Evolutionary conservation across 805 yeast genomes (phyloP), one percentile per base, ranked within the genome.

Genomic region (Candida nanaspora): DNA sequence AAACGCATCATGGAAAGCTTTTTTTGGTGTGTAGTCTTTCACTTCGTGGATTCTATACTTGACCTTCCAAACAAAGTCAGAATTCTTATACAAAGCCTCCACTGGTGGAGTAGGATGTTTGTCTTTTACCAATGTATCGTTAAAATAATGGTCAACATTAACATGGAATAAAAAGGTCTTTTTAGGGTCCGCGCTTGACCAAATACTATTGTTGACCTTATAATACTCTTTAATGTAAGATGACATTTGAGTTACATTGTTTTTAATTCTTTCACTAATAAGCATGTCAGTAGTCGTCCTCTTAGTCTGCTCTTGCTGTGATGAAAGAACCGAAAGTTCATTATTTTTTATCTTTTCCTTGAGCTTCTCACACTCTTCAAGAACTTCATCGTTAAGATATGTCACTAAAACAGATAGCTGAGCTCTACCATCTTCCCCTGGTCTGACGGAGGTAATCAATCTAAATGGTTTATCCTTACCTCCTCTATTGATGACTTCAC

Each of bases 131-230:
- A 38, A 47, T n/a, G 52, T 40, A n/a, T 61, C 68, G 37, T 66
- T 57, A 41, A 68, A 61, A 21, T 43, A 48, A 47, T 70, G 70
- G 9, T 57, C 51, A 0, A 66, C 58, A 6, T 46, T 47, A 9
- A 74, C 45, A 32, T 61, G 59, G 47, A 65, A 69, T 13, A 76
- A 76, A 35, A 62, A 47, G 20, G 46, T 41, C 18, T 46, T 47
- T 15, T 45, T 35, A n/a, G 32, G 27, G 5, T 13, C 8, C n/a
- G 14, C 13, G 4, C 25, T 23, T 14, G 19, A 14, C 27, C 26
- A 33, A 14, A 33, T 14, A 41, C 45, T n/a, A n/a, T n/a, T n/a
- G n/a, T n/a, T n/a, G n/a, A n/a, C n/a, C n/a, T n/a, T n/a, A n/a
- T n/a, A n/a, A n/a, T n/a, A n/a, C n/a, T n/a, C n/a, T n/a, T n/a